Evolutionary conservation across 768 basidiomycete genomes (phyloP).

Genomic region (Suillus placidus): DNA sequence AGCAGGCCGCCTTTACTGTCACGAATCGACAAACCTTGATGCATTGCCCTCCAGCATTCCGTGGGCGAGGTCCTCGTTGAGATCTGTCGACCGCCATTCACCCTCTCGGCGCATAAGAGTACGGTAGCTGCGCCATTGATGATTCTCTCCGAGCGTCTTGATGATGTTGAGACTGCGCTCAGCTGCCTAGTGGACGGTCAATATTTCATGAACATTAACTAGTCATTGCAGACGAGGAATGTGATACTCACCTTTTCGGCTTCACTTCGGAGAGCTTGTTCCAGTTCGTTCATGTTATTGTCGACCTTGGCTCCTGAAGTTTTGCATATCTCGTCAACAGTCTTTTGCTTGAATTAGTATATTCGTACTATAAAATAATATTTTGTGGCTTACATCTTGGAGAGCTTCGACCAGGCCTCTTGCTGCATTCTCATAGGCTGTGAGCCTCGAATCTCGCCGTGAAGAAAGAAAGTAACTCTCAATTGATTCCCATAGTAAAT

Average conservation of each 20-base stretch:
- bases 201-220: neutral
- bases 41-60: neutral
- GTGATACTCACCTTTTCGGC: neutral
- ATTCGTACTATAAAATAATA: neutral
- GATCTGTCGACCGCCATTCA: neutral
- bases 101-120: neutral
- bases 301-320: neutral
- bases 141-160: neutral
- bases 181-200: neutral
- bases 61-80: neutral
- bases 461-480: slow-evolving; percentile 3
- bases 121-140: slow-evolving; percentile 1
- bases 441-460: neutral
- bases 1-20: neutral
- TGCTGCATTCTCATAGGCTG: neutral
- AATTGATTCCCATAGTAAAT: neutral
- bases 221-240: neutral
- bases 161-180: neutral
- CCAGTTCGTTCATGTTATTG: neutral
- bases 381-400: neutral
- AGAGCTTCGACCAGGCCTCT: neutral
- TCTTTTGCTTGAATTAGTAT: neutral
- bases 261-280: neutral
- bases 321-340: neutral
- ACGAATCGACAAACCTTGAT: neutral